Conservation (phyloP, 495 filamentous ascomycete species). For the Lindgomyces ingoldianus region DNA sequence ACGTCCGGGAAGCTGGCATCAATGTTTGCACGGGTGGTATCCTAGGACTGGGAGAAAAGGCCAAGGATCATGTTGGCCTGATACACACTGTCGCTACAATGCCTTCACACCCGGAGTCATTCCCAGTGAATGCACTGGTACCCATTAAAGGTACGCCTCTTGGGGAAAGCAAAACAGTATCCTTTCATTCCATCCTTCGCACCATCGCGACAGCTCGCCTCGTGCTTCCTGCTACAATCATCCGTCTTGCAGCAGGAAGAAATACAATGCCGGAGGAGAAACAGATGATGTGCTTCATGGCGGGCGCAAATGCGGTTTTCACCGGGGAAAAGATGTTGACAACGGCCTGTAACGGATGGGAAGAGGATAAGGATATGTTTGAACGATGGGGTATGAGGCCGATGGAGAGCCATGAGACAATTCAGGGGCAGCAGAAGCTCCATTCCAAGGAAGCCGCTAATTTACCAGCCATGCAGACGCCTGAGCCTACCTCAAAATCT, state of each 20-base stretch:
- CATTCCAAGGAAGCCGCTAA: not conserved
- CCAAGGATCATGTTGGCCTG: constrained; percentile 73
- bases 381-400: constrained; percentile 72
- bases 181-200: constrained; percentile 70
- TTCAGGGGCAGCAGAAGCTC: constrained; percentile 25
- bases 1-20: constrained; percentile 79
- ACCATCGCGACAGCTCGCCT: constrained; percentile 79
- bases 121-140: constrained; percentile 83
- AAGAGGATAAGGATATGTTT: constrained; percentile 79
- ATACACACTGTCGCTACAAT: constrained; percentile 75
- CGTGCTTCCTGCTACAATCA: constrained; percentile 76
- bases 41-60: constrained; percentile 72
- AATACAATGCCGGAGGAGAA: constrained; percentile 78
- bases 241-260: constrained; percentile 76
- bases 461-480: not conserved
- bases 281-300: constrained; percentile 80
- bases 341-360: constrained; percentile 84
- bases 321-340: constrained; percentile 93
- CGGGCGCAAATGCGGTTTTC: constrained; percentile 85
- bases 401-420: constrained; percentile 58
- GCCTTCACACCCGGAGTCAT: constrained; percentile 75
- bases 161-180: constrained; percentile 66
- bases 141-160: constrained; percentile 84
- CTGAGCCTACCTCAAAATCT: not conserved
- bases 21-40: constrained; percentile 86